These are phyloP conservation scores for Verticillium klebahnii DNA, from an alignment of 2,329 filamentous ascomycete genomes.

Conservation along the genomic window DNA sequence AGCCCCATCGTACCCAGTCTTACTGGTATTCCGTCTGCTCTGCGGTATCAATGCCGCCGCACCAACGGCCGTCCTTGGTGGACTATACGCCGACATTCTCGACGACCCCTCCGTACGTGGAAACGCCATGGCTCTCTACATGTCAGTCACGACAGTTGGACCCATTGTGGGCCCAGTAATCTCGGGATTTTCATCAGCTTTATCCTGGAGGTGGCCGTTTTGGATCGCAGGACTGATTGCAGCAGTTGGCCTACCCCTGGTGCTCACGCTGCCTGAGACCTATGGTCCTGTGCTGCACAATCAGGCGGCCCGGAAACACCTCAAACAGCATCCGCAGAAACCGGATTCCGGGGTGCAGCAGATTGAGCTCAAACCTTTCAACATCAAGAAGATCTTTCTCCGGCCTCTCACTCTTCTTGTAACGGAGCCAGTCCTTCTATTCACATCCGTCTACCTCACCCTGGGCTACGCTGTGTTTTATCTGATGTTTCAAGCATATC, in stretches of 20 bases:
- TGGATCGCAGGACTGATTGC: conserved; percentile 68
- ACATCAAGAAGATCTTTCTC: conserved; percentile 61
- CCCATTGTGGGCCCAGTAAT: conserved; percentile 63
- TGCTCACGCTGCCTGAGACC: conserved; percentile 63
- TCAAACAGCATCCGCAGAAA: conserved; percentile 17
- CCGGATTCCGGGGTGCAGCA: conserved; percentile 38
- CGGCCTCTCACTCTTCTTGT: conserved; percentile 68
- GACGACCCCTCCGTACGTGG: conserved; percentile 50
- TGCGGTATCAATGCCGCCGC: conserved; percentile 50
- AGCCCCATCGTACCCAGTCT: conserved; percentile 44
- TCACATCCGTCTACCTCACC: conserved; percentile 65
- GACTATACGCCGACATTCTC: conserved; percentile 64
- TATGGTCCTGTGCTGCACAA: conserved; percentile 59
- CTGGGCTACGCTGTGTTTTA: conserved; percentile 62
- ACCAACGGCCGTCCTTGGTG: conserved; percentile 58
- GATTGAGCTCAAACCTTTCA: conserved; percentile 56
- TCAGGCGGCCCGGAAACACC: conserved; percentile 43
- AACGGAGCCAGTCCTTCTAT: conserved; percentile 69
- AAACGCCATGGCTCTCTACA: conserved; percentile 58
- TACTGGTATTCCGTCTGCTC: conserved; percentile 52
- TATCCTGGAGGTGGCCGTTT: conserved; percentile 67
- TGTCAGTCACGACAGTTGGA: conserved; percentile 62
- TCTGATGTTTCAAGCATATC: conserved; percentile 75
- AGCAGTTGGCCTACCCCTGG: conserved; percentile 52
- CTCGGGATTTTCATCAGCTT: conserved; percentile 54